phyloP scores from a whole-genome alignment of 208 protist genomes.

The Wallacemonas sp. region DNA sequence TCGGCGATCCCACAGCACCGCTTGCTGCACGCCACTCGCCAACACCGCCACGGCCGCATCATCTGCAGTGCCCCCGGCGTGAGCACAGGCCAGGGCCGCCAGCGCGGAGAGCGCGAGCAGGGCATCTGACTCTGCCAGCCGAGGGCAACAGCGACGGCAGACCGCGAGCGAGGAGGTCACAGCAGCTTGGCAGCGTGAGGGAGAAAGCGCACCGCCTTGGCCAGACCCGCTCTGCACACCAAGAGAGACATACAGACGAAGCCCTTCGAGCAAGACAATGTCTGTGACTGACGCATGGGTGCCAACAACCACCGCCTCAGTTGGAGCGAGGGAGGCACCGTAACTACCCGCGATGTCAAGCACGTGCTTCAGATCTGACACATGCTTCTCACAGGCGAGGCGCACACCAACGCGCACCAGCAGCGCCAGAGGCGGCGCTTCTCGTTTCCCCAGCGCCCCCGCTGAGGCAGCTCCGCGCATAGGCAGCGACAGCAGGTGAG shows the following conservation, averaged over 20 bases:
- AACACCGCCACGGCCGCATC: constrained; percentile 13
- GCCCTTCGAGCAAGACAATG: background rate
- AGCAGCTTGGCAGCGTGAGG: background rate
- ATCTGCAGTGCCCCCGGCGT: too few species aligned
- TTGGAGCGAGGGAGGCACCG: background rate
- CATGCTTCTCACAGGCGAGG: background rate
- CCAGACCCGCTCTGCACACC: background rate
- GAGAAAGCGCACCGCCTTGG: too few species aligned
- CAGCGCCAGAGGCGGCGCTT: background rate
- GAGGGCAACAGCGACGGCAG: background rate
- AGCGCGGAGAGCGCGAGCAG: background rate
- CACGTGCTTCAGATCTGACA: background rate
- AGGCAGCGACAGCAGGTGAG: too few species aligned
- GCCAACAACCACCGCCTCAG: background rate
- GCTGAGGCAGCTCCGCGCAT: too few species aligned
- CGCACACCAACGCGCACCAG: constrained; percentile 5
- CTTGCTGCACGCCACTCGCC: constrained; percentile 20
- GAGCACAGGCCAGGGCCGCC: background rate
- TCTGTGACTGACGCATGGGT: too few species aligned
- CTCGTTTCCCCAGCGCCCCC: too few species aligned
- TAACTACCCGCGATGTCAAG: background rate
- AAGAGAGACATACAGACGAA: background rate
- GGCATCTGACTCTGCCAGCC: background rate
- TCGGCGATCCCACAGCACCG: constrained; percentile 15
- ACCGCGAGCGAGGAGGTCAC: background rate